Conservation (phyloP, 2,329 filamentous ascomycete genomes). For the Ascocoryne sarcoides region DNA sequence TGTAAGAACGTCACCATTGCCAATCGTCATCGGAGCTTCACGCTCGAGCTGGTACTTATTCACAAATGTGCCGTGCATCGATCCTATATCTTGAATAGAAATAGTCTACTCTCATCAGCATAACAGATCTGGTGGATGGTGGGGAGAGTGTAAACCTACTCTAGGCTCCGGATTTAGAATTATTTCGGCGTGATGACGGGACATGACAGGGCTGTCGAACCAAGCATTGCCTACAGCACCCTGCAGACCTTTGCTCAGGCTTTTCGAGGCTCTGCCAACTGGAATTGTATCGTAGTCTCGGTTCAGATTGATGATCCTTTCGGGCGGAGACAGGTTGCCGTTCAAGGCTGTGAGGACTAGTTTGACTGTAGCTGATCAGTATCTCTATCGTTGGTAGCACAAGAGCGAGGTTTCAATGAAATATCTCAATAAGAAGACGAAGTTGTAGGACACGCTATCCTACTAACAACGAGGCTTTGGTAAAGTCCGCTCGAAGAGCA, state of each 20-base stretch:
- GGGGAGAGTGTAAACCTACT: slow-evolving; percentile 30
- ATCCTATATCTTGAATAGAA: slow-evolving; percentile 44
- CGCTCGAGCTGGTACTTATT: slow-evolving; percentile 37
- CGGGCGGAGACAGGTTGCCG: slow-evolving; percentile 10
- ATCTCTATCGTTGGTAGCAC: background rate
- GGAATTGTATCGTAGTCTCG: slow-evolving; percentile 9
- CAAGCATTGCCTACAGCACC: slow-evolving; percentile 47
- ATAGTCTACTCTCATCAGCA: slow-evolving; percentile 30
- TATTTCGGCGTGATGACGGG: slow-evolving; percentile 55
- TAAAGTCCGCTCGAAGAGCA: background rate
- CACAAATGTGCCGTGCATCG: slow-evolving; percentile 54
- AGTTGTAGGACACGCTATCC: background rate
- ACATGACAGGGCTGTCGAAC: slow-evolving; percentile 67
- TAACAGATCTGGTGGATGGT: background rate
- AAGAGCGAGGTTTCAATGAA: background rate
- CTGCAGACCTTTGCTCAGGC: slow-evolving; percentile 34
- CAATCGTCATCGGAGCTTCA: slow-evolving; percentile 23
- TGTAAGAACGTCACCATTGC: slow-evolving; percentile 31
- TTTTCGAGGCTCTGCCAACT: slow-evolving; percentile 40
- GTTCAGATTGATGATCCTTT: slow-evolving; percentile 20
- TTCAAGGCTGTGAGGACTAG: slow-evolving; percentile 19
- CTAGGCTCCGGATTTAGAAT: slow-evolving; percentile 35
- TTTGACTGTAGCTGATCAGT: slow-evolving; percentile 9
- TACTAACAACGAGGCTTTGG: background rate
- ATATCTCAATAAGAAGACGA: background rate